phyloP scores from a whole-genome alignment of 176 grass and related monocot genomes.

The Rhynchospora tenuis region DNA sequence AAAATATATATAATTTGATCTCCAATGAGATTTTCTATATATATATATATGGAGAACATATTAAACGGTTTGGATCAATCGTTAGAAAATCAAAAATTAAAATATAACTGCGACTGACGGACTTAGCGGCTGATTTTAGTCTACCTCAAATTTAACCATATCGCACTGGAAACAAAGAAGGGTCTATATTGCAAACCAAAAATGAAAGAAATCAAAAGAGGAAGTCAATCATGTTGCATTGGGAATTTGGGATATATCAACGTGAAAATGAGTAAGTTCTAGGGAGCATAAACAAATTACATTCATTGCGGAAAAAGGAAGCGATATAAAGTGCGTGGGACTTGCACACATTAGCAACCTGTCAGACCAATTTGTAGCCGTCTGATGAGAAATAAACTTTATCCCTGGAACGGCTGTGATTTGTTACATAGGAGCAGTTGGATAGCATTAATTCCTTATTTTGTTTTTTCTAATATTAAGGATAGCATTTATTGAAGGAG shows the following conservation, averaged over 20 bases:
- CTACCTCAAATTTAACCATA: no score
- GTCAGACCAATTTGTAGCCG: no score
- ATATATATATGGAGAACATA: no score
- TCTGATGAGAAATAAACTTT: not conserved
- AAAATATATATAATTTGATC: no score
- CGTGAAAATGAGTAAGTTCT: not conserved
- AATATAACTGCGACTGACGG: no score
- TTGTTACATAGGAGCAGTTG: not conserved
- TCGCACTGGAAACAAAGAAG: no score
- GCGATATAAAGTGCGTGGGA: not conserved
- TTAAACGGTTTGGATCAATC: no score
- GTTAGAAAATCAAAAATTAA: no score
- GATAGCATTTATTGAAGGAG: conserved; percentile 17
- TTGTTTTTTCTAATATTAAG: not conserved
- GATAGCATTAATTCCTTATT: not conserved
- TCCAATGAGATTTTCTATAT: no score
- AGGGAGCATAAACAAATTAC: not conserved
- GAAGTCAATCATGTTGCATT: not conserved
- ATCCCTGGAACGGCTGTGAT: not conserved
- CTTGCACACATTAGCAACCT: no score
- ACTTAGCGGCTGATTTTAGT: no score
- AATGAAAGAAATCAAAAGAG: not conserved
- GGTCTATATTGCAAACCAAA: no score
- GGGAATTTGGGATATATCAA: not conserved
- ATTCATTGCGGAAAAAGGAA: not conserved